phyloP scores from a whole-genome alignment of 139 green algal genomes.

The Micractinium conductrix region DNA sequence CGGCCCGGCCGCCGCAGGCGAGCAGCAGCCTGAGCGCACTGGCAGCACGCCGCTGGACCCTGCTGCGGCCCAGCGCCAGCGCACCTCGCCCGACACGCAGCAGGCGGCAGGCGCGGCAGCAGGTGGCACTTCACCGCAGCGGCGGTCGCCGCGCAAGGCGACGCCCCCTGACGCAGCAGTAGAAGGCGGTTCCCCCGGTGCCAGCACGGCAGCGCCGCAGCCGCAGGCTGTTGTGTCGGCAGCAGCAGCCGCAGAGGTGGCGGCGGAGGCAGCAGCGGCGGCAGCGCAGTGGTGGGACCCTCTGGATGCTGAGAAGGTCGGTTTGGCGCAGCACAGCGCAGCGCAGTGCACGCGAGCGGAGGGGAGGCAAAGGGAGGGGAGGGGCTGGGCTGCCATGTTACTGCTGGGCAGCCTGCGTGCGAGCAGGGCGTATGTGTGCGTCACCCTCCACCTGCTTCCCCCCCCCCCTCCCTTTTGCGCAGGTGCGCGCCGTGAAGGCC shows the following conservation, averaged over 20 bases:
- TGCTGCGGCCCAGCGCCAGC: neutral
- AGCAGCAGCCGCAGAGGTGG: neutral
- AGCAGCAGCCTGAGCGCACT: conserved; percentile 1
- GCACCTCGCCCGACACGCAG: neutral
- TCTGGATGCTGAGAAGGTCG: neutral
- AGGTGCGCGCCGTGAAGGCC: conserved; percentile 38
- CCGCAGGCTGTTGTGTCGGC: neutral
- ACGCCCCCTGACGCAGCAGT: neutral
- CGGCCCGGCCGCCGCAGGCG: neutral
- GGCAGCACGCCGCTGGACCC: neutral
- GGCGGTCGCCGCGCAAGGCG: neutral
- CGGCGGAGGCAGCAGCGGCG: neutral
- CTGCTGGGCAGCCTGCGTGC: too few species aligned
- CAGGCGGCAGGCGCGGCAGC: neutral
- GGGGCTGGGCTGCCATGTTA: neutral
- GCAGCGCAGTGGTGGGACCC: neutral
- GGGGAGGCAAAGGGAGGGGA: too few species aligned
- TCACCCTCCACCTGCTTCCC: too few species aligned
- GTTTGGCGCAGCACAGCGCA: too few species aligned
- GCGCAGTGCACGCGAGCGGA: too few species aligned
- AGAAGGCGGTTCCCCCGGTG: neutral
- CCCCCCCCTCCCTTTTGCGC: neutral
- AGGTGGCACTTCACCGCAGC: neutral
- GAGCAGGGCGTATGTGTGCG: too few species aligned
- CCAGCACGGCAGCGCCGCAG: neutral